phyloP scores from a whole-genome alignment of 495 filamentous ascomycete genomes.

The Neurospora tetraspora region DNA sequence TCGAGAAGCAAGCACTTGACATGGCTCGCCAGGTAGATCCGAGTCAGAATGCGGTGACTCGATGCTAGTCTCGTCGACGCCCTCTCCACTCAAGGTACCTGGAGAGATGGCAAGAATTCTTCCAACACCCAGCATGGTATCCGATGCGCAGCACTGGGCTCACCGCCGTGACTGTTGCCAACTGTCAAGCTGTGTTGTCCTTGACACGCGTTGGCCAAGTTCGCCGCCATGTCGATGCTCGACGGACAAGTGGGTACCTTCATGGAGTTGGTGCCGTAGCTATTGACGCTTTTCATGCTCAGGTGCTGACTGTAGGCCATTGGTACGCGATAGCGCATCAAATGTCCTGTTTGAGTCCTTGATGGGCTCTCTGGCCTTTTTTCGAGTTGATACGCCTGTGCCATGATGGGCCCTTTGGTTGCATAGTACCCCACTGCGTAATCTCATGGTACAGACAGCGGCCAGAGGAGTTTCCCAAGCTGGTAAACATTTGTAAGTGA shows the following conservation, averaged over 20 bases:
- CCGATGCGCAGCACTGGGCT: neutral
- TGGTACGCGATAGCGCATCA: neutral
- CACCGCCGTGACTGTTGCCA: neutral
- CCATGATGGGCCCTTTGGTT: neutral
- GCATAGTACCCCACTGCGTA: neutral
- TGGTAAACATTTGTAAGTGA: neutral
- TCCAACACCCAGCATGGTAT: neutral
- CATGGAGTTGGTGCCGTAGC: neutral
- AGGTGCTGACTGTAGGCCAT: neutral
- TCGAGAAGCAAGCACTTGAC: neutral
- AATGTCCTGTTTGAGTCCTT: neutral
- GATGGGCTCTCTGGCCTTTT: neutral
- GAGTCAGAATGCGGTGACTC: neutral
- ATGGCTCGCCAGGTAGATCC: neutral
- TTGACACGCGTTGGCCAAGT: neutral
- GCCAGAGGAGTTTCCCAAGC: neutral
- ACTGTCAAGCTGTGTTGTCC: neutral
- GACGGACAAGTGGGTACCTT: neutral
- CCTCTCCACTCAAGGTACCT: neutral
- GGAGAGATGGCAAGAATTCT: neutral
- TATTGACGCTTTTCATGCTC: neutral
- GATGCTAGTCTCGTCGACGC: neutral
- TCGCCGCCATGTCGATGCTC: neutral
- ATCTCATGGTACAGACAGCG: neutral
- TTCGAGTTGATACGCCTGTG: neutral